Evolutionary conservation across 2,329 filamentous ascomycete species (phyloP).

Genomic region (Saccharata proteae): DNA sequence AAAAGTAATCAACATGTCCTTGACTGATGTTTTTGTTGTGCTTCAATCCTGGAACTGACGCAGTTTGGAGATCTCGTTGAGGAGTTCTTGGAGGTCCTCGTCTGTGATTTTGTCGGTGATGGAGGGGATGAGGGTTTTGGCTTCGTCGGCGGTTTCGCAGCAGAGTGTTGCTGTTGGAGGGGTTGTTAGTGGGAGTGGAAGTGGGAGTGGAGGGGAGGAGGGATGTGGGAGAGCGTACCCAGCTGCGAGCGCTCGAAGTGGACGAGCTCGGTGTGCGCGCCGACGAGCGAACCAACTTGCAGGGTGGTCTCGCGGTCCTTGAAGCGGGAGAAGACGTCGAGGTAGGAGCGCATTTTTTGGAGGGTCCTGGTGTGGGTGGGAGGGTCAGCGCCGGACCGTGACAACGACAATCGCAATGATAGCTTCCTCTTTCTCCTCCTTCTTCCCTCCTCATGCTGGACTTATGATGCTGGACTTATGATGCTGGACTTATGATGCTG

Average conservation of each 20-base stretch:
- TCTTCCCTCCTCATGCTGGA: conserved; percentile 6
- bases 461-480: too few relatives aligned
- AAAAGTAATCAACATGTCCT: too few relatives aligned
- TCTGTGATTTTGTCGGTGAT: conserved; percentile 82
- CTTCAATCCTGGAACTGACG: conserved; percentile 36
- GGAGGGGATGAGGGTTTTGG: conserved; percentile 88
- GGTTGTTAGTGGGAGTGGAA: conserved; percentile 11
- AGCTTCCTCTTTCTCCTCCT: too few relatives aligned
- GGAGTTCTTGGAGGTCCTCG: conserved; percentile 72
- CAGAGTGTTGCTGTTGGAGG: conserved; percentile 62
- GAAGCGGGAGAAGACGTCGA: conserved; percentile 90
- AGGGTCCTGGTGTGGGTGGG: conserved; percentile 53
- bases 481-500: too few relatives aligned
- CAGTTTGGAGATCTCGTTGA: conserved; percentile 85
- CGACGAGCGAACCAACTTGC: conserved; percentile 79
- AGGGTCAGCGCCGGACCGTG: too few relatives aligned
- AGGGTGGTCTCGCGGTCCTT: conserved; percentile 91
- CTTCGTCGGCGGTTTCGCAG: conserved; percentile 87
- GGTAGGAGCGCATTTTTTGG: conserved; percentile 79
- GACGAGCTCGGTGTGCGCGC: conserved; percentile 65
- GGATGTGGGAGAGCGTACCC: conserved; percentile 42
- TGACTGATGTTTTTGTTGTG: too few relatives aligned
- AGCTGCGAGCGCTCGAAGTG: conserved; percentile 91
- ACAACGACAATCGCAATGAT: not conserved
- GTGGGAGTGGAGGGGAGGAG: not conserved